Base-by-base conservation (phyloP, 1,139 yeast genomes). In the Blastobotrys ciferrii region DNA sequence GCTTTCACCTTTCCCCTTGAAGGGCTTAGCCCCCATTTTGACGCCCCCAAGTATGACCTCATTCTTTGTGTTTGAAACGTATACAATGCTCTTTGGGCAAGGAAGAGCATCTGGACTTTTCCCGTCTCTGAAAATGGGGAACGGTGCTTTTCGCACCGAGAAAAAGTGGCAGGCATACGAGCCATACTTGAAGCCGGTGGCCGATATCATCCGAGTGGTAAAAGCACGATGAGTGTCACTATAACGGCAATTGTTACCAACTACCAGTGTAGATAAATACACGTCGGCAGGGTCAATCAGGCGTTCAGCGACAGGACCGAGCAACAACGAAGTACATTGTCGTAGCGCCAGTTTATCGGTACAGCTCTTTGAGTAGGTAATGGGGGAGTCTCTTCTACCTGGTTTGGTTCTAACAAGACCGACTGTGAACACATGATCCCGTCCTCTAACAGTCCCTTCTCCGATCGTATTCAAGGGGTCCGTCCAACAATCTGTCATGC, bases 331-430 rank as follows among this genome's bases (percentile, higher is more conserved):
- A 0, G 76, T 71, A 33, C 72, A 68, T 62, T 87, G 96, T 48
- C 76, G 75, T 44, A 82, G 52, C 37, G 87, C 76, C 25, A 91
- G 62, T 60, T 91, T 91, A 63, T 91, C 98, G 0, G 95, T 81
- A 63, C 98, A 91, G 0, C 96, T 87, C 62, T 89, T 91, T 38
- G 95, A 85, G 38, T 76, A 66, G 0, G 95, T 78, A 2, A 81
- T 54, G 1, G 77, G 73, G 2, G 96, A 84, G 62, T 91, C 97
- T 14, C 74, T 65, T 47, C 97, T 67, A 1, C 98, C 98, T 0
- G 98, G 98, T 61, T 91, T 91, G 0, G 97, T 91, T 53, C 98
- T 71, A 0, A 89, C 89, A 2, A 72, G 65, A 0, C 96, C 96
- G 1, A 74, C 65, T 28, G 67, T 61, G 19, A 69, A 70, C 57